phyloP scores from a whole-genome alignment of 2,329 filamentous ascomycete genomes.

The Monosporascus sp. region DNA sequence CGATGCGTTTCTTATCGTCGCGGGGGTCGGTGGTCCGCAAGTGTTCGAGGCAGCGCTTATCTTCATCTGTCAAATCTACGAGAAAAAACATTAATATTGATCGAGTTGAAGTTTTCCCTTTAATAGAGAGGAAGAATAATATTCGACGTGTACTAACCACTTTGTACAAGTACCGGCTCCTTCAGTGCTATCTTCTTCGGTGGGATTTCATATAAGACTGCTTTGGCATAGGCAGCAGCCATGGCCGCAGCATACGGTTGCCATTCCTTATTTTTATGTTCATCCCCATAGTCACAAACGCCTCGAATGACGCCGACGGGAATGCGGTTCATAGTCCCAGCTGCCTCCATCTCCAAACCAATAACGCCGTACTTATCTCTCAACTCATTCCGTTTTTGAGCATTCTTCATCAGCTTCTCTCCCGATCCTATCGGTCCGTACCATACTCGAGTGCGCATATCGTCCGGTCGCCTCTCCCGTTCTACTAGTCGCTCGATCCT shows the following conservation, averaged over 20 bases:
- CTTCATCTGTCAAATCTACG: too few relatives aligned
- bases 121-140: too few relatives aligned
- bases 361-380: slow-evolving; percentile 23
- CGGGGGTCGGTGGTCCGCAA: too few relatives aligned
- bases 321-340: slow-evolving; percentile 27
- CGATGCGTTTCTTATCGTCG: too few relatives aligned
- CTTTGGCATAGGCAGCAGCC: slow-evolving; percentile 24
- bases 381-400: slow-evolving; percentile 15
- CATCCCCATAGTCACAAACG: slow-evolving; percentile 29
- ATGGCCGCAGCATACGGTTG: slow-evolving; percentile 30
- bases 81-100: too few relatives aligned
- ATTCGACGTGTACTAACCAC: too few relatives aligned
- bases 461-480: slow-evolving; percentile 11
- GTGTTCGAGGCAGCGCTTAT: too few relatives aligned
- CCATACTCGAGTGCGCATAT: slow-evolving; percentile 24
- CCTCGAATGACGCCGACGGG: slow-evolving; percentile 27
- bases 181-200: neutral
- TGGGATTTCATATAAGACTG: slow-evolving; percentile 14
- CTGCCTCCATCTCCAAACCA: slow-evolving; percentile 29
- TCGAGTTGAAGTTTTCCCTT: too few relatives aligned
- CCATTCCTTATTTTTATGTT: slow-evolving; percentile 28
- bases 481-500: slow-evolving; percentile 3
- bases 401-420: slow-evolving; percentile 25
- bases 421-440: slow-evolving; percentile 30
- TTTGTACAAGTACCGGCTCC: too few relatives aligned